Base-by-base conservation (phyloP, 1,139 yeast genomes). In the Diutina ranongensis region DNA sequence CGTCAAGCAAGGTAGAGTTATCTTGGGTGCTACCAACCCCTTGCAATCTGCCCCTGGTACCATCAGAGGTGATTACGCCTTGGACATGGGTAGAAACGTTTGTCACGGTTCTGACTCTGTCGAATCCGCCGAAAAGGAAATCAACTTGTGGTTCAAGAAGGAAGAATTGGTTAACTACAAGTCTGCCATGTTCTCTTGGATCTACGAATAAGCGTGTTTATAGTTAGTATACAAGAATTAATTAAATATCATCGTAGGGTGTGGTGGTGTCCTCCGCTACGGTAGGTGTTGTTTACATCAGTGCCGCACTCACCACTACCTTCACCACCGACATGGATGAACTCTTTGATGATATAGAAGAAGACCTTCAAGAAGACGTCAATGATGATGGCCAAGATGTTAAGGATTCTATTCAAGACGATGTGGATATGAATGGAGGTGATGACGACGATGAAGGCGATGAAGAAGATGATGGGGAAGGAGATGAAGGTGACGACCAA, bases 11-110 rank as follows among this genome's bases (percentile, higher is more conserved):
- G 98, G 98, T 68, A 86, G 99, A 77, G 83, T 78, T 63, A 82
- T 94, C 67, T 81, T 94, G 63, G 99, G 99, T 74, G 97, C 98
- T 59, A 94, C 98, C 74, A 89, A 94, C 86, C 99, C 99, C 67
- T 79, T 84, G 67, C 80, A 77, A 61, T 85, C 96, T 60, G 92
- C 94, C 57, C 97, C 97, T 71, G 99, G 98, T 71, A 92, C 99
- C 74, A 92, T 94, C 80, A 88, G 99, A 78, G 97, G 96, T 68
- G 97, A 92, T 75, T 84, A 71, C 57, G 94, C 92, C 62, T 68
- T 83, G 62, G 98, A 94, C 73, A 87, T 87, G 80, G 98, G 99
- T 69, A 88, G 99, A 83, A 94, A 94, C 80, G 96, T 92, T 61
- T 78, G 85, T 68, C 99, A 94, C 80, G 99, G 98, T 70, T 89